phyloP scores from a whole-genome alignment of 2,329 filamentous ascomycete species.

The Stemphylium vesicarium region DNA sequence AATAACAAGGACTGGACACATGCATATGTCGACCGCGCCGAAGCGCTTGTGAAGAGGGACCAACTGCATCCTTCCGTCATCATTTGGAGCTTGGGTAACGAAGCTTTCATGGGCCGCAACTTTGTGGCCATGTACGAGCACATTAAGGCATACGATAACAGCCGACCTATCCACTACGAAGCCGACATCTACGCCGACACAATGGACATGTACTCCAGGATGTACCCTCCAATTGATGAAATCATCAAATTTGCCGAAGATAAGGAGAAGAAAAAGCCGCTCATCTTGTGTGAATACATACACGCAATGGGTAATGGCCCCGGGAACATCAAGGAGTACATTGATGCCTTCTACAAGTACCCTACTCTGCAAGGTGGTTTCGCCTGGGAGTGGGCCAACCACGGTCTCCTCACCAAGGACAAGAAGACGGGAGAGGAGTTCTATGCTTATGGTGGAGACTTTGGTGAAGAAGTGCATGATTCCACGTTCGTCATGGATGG shows the following conservation, averaged over 20 bases:
- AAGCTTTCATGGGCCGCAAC: slow-evolving; percentile 74
- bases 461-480: slow-evolving; percentile 51
- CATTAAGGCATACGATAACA: slow-evolving; percentile 63
- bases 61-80: slow-evolving; percentile 75
- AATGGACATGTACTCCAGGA: slow-evolving; percentile 71
- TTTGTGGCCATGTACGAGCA: slow-evolving; percentile 72
- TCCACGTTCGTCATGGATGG: slow-evolving; percentile 56
- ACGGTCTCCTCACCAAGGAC: slow-evolving; percentile 51
- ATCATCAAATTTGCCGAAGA: slow-evolving; percentile 57
- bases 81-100: slow-evolving; percentile 76
- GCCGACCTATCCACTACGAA: slow-evolving; percentile 70
- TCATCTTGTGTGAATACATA: slow-evolving; percentile 62
- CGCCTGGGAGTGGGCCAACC: slow-evolving; percentile 57
- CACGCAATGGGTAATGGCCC: slow-evolving; percentile 79
- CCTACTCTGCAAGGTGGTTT: slow-evolving; percentile 68
- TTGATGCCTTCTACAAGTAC: slow-evolving; percentile 66
- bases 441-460: slow-evolving; percentile 55
- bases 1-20: slow-evolving; percentile 67
- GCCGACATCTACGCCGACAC: slow-evolving; percentile 65
- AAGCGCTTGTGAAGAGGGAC: slow-evolving; percentile 69
- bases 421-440: slow-evolving; percentile 47
- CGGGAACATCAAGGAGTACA: slow-evolving; percentile 71
- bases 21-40: slow-evolving; percentile 71
- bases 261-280: slow-evolving; percentile 56
- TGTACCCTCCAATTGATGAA: slow-evolving; percentile 66